Percentiles rank a stretch among this genome's conserved stretches.
These are phyloP conservation scores for Solanum peruvianum DNA, from an alignment of 257 asterid species.

Conservation along the genomic window DNA sequence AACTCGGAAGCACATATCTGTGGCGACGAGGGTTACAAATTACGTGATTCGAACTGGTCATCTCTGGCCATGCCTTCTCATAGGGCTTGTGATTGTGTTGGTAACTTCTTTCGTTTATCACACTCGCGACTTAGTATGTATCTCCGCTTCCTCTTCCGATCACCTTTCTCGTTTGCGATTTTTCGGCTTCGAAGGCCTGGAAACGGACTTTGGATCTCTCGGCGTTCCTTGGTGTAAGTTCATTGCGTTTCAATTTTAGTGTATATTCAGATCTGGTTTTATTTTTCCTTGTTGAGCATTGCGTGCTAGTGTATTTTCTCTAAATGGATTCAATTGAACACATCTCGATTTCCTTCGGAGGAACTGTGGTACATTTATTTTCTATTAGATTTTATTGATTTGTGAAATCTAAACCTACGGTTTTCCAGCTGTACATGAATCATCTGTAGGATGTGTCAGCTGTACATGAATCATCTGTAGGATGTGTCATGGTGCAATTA, in stretches of 20 bases:
- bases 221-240: constrained; percentile 99
- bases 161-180: constrained; percentile 67
- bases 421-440: not conserved
- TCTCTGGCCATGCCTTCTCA: constrained; percentile 53
- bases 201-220: constrained; percentile 87
- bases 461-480: not conserved
- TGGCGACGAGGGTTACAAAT: constrained; percentile 36
- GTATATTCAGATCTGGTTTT: not conserved
- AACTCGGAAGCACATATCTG: constrained; percentile 52
- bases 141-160: constrained; percentile 61
- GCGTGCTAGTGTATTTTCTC: not conserved
- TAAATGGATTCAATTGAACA: not conserved
- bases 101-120: constrained; percentile 28
- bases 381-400: not conserved
- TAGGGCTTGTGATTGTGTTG: constrained; percentile 38
- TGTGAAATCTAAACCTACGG: not conserved
- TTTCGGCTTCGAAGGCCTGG: constrained; percentile 66
- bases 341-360: not conserved
- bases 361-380: not conserved
- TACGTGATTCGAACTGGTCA: constrained; percentile 68
- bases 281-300: not conserved
- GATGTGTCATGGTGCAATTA: not conserved
- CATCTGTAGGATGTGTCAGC: not conserved
- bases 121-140: constrained; percentile 82
- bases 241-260: not conserved